Percentiles rank a stretch among this genome's conserved stretches.
Conservation (phyloP, 768 basidiomycete genomes). For the Amanita exitialis region DNA sequence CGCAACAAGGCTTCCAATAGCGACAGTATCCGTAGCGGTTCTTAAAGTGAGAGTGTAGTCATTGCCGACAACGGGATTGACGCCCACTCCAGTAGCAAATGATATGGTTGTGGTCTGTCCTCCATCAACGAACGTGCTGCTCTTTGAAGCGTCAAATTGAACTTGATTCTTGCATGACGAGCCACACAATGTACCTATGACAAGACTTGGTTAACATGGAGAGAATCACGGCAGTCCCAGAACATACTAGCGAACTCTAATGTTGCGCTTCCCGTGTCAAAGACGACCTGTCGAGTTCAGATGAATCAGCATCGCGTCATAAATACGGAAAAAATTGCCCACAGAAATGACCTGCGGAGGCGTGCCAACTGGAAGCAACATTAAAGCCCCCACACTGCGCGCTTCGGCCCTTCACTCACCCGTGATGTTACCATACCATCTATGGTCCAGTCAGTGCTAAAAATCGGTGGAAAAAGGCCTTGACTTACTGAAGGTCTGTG, state of each 20-base stretch:
- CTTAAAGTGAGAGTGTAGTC: constrained; percentile 24
- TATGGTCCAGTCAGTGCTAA: constrained; percentile 11
- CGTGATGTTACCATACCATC: constrained; percentile 45
- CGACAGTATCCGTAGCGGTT: too few species aligned
- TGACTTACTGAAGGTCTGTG: constrained; percentile 43
- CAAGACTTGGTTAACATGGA: too few species aligned
- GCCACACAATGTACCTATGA: too few species aligned
- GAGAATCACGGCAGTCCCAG: too few species aligned
- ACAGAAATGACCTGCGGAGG: constrained; percentile 33
- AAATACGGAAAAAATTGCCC: constrained; percentile 8
- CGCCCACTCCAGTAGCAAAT: constrained; percentile 47
- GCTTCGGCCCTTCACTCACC: constrained; percentile 16
- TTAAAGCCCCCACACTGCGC: not conserved
- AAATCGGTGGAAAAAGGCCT: not conserved
- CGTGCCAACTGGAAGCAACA: constrained; percentile 34
- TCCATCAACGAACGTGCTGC: constrained; percentile 40
- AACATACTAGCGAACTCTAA: too few species aligned
- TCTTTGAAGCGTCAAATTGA: constrained; percentile 37
- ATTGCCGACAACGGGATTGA: constrained; percentile 41
- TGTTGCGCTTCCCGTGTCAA: constrained; percentile 35
- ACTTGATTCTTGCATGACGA: too few species aligned
- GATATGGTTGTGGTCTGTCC: constrained; percentile 29
- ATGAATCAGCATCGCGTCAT: not conserved
- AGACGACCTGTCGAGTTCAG: constrained; percentile 30
- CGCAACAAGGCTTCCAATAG: too few species aligned